phyloP scores from a whole-genome alignment of 2,329 filamentous ascomycete genomes.

The Trichophyton mentagrophytes region DNA sequence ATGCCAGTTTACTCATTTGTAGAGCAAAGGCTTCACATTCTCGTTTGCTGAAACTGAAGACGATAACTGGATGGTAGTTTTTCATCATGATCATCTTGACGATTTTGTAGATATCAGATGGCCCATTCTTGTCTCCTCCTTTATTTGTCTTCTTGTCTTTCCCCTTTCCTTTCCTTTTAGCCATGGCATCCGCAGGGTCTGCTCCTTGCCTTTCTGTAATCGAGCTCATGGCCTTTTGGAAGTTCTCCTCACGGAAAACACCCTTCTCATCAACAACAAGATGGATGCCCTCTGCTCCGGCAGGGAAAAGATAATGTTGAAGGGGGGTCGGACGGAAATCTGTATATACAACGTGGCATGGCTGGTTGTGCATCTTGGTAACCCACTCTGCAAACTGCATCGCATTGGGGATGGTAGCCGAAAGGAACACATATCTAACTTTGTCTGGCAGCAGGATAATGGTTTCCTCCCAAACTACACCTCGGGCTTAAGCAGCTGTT shows the following conservation, averaged over 20 bases:
- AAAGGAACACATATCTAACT: slow-evolving; percentile 96
- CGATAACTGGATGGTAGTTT: slow-evolving; percentile 94
- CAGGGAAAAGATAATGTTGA: slow-evolving; percentile 95
- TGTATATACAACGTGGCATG: slow-evolving; percentile 97
- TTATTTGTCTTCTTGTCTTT: slow-evolving; percentile 89
- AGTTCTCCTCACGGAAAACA: slow-evolving; percentile 91
- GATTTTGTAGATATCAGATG: slow-evolving; percentile 89
- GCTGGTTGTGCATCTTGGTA: slow-evolving; percentile 91
- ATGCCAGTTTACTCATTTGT: slow-evolving; percentile 71
- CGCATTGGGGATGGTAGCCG: slow-evolving; percentile 94
- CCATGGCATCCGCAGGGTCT: slow-evolving; percentile 65
- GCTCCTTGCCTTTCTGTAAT: slow-evolving; percentile 80
- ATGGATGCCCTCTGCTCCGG: slow-evolving; percentile 83
- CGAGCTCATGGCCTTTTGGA: slow-evolving; percentile 85
- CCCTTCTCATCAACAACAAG: slow-evolving; percentile 95
- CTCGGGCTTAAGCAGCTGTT: slow-evolving; percentile 43
- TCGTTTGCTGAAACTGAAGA: slow-evolving; percentile 98
- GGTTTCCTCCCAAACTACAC: slow-evolving; percentile 98
- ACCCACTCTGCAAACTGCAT: slow-evolving; percentile 99
- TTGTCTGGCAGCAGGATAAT: slow-evolving; percentile 97
- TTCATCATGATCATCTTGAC: slow-evolving; percentile 98
- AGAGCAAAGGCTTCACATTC: slow-evolving; percentile 88
- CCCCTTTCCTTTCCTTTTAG: slow-evolving; percentile 71
- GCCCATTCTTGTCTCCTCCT: slow-evolving; percentile 57
- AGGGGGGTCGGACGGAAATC: slow-evolving; percentile 94